These are phyloP conservation scores for Xylogone sp. DNA, from an alignment of 2,329 filamentous ascomycete genomes.

Conservation along the genomic window DNA sequence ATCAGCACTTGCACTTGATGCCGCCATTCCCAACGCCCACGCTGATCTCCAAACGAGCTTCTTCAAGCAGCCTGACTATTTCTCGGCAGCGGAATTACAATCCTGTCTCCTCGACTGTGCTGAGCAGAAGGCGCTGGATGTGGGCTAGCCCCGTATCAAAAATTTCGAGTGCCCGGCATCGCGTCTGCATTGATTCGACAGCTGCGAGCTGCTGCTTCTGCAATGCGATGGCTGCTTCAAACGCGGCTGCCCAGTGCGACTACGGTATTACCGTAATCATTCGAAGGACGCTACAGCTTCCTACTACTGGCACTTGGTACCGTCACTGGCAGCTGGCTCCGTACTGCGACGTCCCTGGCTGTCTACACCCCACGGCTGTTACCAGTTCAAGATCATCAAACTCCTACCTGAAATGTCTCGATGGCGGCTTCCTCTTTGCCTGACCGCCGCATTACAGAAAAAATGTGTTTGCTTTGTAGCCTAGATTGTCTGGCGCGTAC, in stretches of 20 bases:
- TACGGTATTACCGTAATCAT: too few relatives aligned
- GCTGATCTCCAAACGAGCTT: not conserved
- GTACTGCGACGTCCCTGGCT: not conserved
- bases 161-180: not conserved
- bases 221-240: too few relatives aligned
- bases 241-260: too few relatives aligned
- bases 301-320: too few relatives aligned
- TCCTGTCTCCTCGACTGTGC: not conserved
- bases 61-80: not conserved
- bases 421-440: not conserved
- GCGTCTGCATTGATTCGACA: not conserved
- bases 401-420: not conserved
- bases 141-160: too few relatives aligned
- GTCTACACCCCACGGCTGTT: not conserved
- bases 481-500: not conserved
- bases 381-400: not conserved
- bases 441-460: not conserved
- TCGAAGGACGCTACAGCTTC: too few relatives aligned
- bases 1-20: not conserved
- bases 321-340: not conserved
- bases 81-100: not conserved
- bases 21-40: not conserved
- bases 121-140: too few relatives aligned
- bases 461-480: not conserved
- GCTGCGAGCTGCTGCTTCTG: too few relatives aligned